Conservation (phyloP, 2,329 filamentous ascomycete species). For the Cadophora gregata region DNA sequence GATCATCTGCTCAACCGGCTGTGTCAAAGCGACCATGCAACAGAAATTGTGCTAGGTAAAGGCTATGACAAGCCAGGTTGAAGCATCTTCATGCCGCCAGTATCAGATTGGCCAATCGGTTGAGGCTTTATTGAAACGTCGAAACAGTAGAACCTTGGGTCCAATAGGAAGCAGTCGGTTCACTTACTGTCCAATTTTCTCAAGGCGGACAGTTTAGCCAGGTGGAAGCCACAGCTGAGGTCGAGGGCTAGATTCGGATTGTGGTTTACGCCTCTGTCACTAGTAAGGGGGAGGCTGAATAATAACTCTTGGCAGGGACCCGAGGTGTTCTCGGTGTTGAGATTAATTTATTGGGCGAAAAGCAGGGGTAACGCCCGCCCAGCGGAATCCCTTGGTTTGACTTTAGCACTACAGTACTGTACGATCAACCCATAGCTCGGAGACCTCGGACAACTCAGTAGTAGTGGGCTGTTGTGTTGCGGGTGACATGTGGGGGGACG, state of each 20-base stretch:
- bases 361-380: background rate
- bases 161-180: background rate
- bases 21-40: constrained; percentile 9
- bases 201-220: background rate
- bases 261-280: background rate
- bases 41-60: constrained; percentile 6
- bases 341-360: background rate
- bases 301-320: background rate
- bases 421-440: background rate
- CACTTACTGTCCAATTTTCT: background rate
- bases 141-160: background rate
- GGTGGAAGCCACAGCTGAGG: constrained; percentile 3
- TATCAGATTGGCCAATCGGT: constrained; percentile 15
- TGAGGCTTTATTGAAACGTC: constrained; percentile 2
- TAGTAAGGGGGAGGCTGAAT: constrained; percentile 10
- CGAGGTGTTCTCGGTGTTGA: background rate
- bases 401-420: background rate
- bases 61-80: background rate
- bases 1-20: constrained; percentile 11
- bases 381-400: background rate
- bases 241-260: background rate
- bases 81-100: constrained; percentile 10
- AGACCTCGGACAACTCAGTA: background rate
- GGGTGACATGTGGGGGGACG: background rate
- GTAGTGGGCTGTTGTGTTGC: background rate